Base-by-base conservation (phyloP, 352 stramenopile species). In the Phytopythium helicoides region DNA sequence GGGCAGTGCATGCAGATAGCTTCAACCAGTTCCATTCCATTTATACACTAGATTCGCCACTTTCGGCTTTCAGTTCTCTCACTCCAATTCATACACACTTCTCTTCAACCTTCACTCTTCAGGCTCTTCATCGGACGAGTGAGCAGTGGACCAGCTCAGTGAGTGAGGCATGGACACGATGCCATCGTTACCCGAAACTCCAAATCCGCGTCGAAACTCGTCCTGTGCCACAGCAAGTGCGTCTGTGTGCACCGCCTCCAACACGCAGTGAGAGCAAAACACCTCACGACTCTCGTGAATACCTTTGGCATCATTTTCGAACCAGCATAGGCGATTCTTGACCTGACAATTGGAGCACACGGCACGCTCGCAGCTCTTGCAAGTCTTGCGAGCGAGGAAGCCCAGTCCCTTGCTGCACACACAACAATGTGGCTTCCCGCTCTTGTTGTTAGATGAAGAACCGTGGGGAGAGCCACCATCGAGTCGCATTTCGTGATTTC, bases 221-320 rank as follows among this genome's bases (percentile, higher is more conserved):
- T 76, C 67, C 39, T 56, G 53, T 3, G 63, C 67, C 6, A 76
- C 58, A 49, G 58, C 60, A 6, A 70, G 33, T 31, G 67, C 60
- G 22, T 76, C 63, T n/a, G 40, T 65, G 25, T 70, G 60, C 37
- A 58, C 56, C 31, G 60, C 63, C 28, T 76, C 60, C 36, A 42
- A 18, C 19, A 76, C 49, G 35, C 67, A 76, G 16, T 36, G 58
- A 3, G 53, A 63, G 60, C 67, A 76, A 31, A 76, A 73, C 14
- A 47, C 50, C 21, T 62, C 49, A 31, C 71, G 71, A 34, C 63
- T 60, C 25, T 62, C 63, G 12, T 71, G 38, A 12, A 76, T 52
- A 34, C 58, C 66, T 19, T 54, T 54, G n/a, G 66, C 52, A 35
- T 71, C 63, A 22, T 49, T 44, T 37, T 56, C 52, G 36, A 71